Evolutionary conservation across 2,329 filamentous ascomycete species (phyloP).

Genomic region (Bipolaris victoriae): DNA sequence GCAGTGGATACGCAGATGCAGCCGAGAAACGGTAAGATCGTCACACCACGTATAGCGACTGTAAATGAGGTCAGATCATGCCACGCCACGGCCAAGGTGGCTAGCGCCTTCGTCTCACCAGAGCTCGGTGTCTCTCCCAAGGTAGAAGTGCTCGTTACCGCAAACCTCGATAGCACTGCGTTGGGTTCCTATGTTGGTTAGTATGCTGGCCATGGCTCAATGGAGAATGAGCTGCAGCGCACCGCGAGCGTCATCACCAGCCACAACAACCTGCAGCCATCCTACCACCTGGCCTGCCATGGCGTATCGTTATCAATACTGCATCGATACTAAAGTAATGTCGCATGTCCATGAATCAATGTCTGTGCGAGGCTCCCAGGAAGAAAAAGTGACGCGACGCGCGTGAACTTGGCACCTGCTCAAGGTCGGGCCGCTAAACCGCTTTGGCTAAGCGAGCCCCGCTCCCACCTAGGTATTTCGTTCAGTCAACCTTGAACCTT

Average conservation of each 20-base stretch:
- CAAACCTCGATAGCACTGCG: constrained; percentile 36
- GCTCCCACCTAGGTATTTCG: constrained; percentile 30
- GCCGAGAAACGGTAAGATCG: constrained; percentile 50
- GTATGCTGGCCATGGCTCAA: constrained; percentile 8
- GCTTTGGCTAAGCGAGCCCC: constrained; percentile 30
- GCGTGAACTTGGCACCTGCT: constrained; percentile 15
- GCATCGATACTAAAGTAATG: constrained; percentile 3
- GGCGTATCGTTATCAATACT: constrained; percentile 1
- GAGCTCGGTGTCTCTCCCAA: constrained; percentile 42
- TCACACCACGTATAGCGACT: constrained; percentile 44
- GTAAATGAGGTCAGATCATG: constrained; percentile 22
- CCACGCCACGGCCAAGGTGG: constrained; percentile 1
- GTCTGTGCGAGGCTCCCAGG: constrained; percentile 1
- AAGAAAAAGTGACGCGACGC: constrained; percentile 19
- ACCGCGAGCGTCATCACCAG: constrained; percentile 26
- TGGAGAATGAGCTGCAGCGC: constrained; percentile 6
- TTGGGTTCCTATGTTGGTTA: constrained; percentile 35
- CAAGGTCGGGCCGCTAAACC: constrained; percentile 9
- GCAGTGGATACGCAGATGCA: constrained; percentile 56
- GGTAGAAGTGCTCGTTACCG: constrained; percentile 45
- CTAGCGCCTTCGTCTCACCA: constrained; percentile 43
- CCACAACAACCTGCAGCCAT: constrained; percentile 33
- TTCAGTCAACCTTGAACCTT: constrained; percentile 31
- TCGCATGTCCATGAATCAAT: constrained; percentile 3
- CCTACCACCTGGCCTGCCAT: constrained; percentile 39